Evolutionary conservation across 192 early-diverging fungal genomes (phyloP), one percentile per base, ranked within the genome.

Genomic region (Backusella sp.): DNA sequence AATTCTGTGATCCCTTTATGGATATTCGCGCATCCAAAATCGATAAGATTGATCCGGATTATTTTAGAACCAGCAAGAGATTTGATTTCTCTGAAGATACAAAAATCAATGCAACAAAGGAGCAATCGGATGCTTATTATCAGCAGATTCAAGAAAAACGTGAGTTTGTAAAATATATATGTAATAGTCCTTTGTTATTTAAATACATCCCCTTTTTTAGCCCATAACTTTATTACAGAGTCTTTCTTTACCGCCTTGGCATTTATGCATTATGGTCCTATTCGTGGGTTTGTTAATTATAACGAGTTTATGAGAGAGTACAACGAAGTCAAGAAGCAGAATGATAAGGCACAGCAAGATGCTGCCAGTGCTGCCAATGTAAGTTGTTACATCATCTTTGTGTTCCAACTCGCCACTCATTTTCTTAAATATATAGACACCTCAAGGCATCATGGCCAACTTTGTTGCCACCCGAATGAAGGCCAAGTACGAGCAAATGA

Each of bases 221-320:
- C 85, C 21, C 77, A 88, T 36, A 93, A 95, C 76, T 99, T 99
- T 77, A 94, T 98, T 42, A 89, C 96, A 2, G 95, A 98, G 74
- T 87, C 94, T 21, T 98, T 99, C 80, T 94, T 92, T 72, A 74
- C 96, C 6, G 91, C 96, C 0, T 81, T 97, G 12, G 84, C 87
- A 14, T 85, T 92, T 7, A 85, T 93, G 66, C 98, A 98, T 77
- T 89, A 93, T 53, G 96, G 96, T 12, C 84, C 92, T 17, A 85
- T 97, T 34, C 87, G 91, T 68, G 91, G 86, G 17, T 86, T 93
- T 70, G 86, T 90, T 2, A 88, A 88, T 37, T 97, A 91, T 71
- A 86, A 89, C 67, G 82, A 86, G 2, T 83, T 93, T 39, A 82
- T 90, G 7, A 93, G 91, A 80, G 88, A 91, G 53, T 83, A 92